Conservation (phyloP, 1,284 basidiomycete genomes). For the Amylostereum areolatum region DNA sequence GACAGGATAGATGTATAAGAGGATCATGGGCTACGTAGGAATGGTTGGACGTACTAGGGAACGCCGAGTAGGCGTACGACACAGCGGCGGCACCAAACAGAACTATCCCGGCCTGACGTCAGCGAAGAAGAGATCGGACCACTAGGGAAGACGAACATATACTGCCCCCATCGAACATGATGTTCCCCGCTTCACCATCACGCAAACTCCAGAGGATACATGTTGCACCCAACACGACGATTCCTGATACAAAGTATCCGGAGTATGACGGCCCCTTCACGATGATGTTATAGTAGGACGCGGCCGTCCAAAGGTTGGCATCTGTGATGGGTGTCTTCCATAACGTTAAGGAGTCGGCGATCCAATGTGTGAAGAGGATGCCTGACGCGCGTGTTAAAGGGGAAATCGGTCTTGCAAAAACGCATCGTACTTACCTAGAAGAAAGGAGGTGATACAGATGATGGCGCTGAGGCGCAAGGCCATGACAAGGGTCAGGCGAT, state of each 20-base stretch:
- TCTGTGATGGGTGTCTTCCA: slow-evolving; percentile 81
- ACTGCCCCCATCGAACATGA: slow-evolving; percentile 85
- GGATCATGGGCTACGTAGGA: not conserved
- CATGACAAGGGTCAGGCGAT: slow-evolving; percentile 16
- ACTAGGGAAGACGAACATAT: slow-evolving; percentile 50
- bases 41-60: slow-evolving; percentile 55
- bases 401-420: not conserved
- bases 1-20: slow-evolving; percentile 6
- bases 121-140: not conserved
- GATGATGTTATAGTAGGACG: slow-evolving; percentile 71
- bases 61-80: slow-evolving; percentile 65
- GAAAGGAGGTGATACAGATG: slow-evolving; percentile 68
- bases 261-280: slow-evolving; percentile 53
- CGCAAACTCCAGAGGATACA: slow-evolving; percentile 72
- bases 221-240: slow-evolving; percentile 52
- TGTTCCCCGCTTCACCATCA: slow-evolving; percentile 70
- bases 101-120: slow-evolving; percentile 35
- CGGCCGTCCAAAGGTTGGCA: slow-evolving; percentile 71
- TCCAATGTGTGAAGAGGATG: slow-evolving; percentile 79
- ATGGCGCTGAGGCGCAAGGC: slow-evolving; percentile 59
- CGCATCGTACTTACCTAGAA: slow-evolving; percentile 53
- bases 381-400: slow-evolving; percentile 34
- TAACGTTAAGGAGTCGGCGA: slow-evolving; percentile 76
- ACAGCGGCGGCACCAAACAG: slow-evolving; percentile 61
- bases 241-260: slow-evolving; percentile 45